A percentile compares a stretch with the other conserved stretches of the same genome.
Evolutionary conservation across 306 rosid genomes (phyloP).

Genomic region (Quercus berberidifolia): DNA sequence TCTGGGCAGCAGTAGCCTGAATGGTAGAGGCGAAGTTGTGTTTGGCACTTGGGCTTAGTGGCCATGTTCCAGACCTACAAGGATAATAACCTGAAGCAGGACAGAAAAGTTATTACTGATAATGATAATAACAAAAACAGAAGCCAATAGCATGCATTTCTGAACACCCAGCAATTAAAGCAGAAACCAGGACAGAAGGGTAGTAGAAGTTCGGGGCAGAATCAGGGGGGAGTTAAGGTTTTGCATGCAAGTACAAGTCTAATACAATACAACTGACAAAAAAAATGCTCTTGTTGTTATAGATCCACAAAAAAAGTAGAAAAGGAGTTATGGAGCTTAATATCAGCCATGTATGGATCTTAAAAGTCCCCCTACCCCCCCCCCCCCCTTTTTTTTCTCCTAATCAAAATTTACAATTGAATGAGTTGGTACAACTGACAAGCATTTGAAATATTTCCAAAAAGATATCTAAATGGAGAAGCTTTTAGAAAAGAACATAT

Average conservation of each 20-base stretch:
- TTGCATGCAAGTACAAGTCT: not conserved
- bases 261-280: not conserved
- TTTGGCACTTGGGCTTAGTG: constrained; percentile 16
- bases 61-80: constrained; percentile 35
- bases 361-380: not conserved
- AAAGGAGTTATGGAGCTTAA: not conserved
- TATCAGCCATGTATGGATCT: not conserved
- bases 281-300: not conserved
- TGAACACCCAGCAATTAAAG: not conserved
- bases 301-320: not conserved
- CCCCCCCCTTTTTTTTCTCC: not conserved
- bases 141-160: not conserved
- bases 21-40: constrained; percentile 20
- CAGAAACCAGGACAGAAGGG: not conserved
- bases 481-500: not conserved
- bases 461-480: not conserved
- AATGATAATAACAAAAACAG: not conserved
- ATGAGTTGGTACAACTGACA: not conserved
- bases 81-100: constrained; percentile 46
- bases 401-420: not conserved
- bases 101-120: not conserved
- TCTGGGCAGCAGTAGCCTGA: constrained; percentile 37
- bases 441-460: not conserved
- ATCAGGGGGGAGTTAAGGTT: no score
- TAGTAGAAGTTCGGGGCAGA: not conserved